Conservation (phyloP, 2,329 filamentous ascomycete genomes). For the Ophiostoma populinum region DNA sequence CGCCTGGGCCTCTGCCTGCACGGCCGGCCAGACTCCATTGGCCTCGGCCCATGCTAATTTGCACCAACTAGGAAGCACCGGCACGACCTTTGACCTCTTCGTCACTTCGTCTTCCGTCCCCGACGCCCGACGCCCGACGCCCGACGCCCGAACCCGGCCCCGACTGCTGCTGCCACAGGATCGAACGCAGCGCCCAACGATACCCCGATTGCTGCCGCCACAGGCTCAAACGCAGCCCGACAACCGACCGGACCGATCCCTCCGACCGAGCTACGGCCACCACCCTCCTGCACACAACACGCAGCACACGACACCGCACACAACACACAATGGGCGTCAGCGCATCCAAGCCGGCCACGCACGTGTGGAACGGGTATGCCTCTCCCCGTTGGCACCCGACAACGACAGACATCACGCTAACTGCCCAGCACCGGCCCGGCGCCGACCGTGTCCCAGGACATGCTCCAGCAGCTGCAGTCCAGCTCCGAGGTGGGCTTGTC, state of each 20-base stretch:
- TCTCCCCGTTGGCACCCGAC: not conserved
- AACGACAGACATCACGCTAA: too few relatives aligned
- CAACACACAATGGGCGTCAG: conserved; percentile 34
- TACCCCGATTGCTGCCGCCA: too few relatives aligned
- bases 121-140: not conserved
- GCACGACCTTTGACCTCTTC: not conserved
- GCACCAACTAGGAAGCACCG: not conserved
- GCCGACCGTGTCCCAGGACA: conserved; percentile 53
- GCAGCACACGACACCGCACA: too few relatives aligned
- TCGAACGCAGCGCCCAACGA: conserved; percentile 41
- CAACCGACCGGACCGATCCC: too few relatives aligned
- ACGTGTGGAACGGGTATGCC: conserved; percentile 39
- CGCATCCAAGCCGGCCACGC: conserved; percentile 35
- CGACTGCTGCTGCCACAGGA: conserved; percentile 17
- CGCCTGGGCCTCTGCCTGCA: too few relatives aligned
- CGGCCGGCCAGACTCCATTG: not conserved
- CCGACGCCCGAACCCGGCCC: not conserved
- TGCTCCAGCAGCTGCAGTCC: conserved; percentile 67
- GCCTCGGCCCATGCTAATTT: not conserved
- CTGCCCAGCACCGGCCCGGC: conserved; percentile 24
- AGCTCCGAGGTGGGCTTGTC: conserved; percentile 61
- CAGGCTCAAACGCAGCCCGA: too few relatives aligned
- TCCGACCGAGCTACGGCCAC: not conserved
- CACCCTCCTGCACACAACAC: not conserved
- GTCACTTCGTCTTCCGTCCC: not conserved